Conservation (phyloP, 2,329 filamentous ascomycete genomes). For the Talaromyces marneffei region DNA sequence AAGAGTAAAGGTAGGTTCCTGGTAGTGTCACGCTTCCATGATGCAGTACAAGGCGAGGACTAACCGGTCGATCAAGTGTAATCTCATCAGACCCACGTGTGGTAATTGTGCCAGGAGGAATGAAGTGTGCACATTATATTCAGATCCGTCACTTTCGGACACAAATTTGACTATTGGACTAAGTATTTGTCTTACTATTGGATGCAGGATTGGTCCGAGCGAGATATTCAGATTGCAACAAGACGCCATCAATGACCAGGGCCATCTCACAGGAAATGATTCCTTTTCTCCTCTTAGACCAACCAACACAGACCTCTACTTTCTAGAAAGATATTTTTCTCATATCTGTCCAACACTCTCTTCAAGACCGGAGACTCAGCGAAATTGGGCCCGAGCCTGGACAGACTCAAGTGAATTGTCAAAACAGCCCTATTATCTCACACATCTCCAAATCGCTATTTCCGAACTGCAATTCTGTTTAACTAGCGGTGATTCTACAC, state of each 20-base stretch:
- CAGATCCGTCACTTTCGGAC: neutral
- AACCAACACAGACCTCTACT: neutral
- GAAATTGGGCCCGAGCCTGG: constrained; percentile 1
- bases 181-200: neutral
- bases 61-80: neutral
- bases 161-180: neutral
- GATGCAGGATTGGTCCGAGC: neutral
- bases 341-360: constrained; percentile 9
- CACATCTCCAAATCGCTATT: constrained; percentile 7
- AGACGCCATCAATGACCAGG: neutral
- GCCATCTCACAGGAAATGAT: neutral
- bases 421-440: constrained; percentile 4
- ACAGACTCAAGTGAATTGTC: neutral
- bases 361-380: neutral
- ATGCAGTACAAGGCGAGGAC: neutral
- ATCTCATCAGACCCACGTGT: constrained; percentile 4
- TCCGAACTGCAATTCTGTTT: constrained; percentile 6
- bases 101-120: constrained; percentile 8
- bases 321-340: constrained; percentile 5
- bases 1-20: neutral
- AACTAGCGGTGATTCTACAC: too few species aligned
- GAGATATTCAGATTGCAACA: neutral
- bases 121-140: neutral
- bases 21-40: too few species aligned
- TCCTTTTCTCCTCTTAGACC: neutral